Percentiles rank a stretch among this genome's conserved stretches.
These are phyloP conservation scores for Claviceps paspali DNA, from an alignment of 2,329 filamentous ascomycete genomes.

Conservation along the genomic window DNA sequence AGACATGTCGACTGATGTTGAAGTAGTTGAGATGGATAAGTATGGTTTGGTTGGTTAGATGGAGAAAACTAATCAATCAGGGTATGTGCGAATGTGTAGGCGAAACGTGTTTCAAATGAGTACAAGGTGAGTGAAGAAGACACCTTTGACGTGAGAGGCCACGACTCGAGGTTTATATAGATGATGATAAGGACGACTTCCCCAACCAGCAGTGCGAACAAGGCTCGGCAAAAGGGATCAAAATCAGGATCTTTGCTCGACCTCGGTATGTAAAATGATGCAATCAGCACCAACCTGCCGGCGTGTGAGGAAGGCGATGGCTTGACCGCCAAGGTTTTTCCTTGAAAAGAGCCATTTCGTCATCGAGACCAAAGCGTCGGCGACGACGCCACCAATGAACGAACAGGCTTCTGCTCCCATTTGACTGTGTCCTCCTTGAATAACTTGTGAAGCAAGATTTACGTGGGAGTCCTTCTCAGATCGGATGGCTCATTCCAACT, in stretches of 20 bases:
- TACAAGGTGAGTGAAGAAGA: background rate
- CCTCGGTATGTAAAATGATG: background rate
- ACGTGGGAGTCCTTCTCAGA: constrained; percentile 1
- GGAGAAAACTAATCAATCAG: too few species aligned
- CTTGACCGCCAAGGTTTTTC: background rate
- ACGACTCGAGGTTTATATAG: constrained; percentile 5
- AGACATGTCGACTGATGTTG: constrained; percentile 27
- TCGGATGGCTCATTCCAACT: background rate
- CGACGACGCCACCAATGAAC: too few species aligned
- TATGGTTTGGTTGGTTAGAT: background rate
- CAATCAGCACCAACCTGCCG: background rate
- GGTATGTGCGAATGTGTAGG: background rate
- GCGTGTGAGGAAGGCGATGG: background rate
- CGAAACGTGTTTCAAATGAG: background rate
- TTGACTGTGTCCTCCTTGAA: background rate
- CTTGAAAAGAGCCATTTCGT: constrained; percentile 1
- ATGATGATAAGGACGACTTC: background rate
- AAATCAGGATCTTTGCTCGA: background rate
- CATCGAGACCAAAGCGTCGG: constrained; percentile 1
- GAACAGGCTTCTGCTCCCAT: background rate
- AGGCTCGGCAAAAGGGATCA: background rate
- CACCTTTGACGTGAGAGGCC: background rate
- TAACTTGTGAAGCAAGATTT: background rate
- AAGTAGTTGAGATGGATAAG: background rate
- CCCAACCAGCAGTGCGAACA: background rate